Base-by-base conservation (phyloP, 2,329 filamentous ascomycete species). In the Aspergillus sojae region DNA sequence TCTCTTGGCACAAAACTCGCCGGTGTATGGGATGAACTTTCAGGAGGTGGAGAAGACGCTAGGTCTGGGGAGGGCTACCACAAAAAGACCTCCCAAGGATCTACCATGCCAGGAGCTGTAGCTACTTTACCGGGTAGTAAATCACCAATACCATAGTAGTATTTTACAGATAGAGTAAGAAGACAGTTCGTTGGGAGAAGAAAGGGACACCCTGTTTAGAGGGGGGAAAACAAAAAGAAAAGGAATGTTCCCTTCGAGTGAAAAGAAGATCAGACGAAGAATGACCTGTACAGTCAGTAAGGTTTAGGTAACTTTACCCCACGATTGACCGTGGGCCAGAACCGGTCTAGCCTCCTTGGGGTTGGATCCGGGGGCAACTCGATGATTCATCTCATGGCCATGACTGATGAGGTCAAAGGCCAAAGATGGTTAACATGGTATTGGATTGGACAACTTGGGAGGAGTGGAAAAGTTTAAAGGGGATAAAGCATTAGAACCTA, bases 251-350 rank as follows among this genome's bases (percentile, higher is more conserved):
- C 36, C 19, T 19, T 19, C 16, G 39, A 41, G 39, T n/a, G 16
- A 41, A n/a, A 41, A 7, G 14, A 41, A n/a, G 39, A 41, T n/a
- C 16, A 41, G 39, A 56, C 52, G 60, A 62, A 53, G 46, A 62
- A 60, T 28, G 46, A 36, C 28, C 19, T 36, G 32, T 36, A 34
- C 28, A 11, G 30, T 39, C 28, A 11, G 30, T 39, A 41, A 55
- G 32, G 41, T 46, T 52, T 58, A 56, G 58, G 32, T 23, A 34
- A 64, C 61, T 65, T 68, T 63, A 62, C 63, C 62, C 63, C 69
- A 67, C 66, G 57, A 61, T 52, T 71, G 63, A 72, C 69, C 69
- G 69, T 66, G 64, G 63, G 64, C 68, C 63, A 67, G 56, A 65
- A 66, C 36, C 30, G 63, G 65, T 62, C 65, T 68, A 67, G 61